Base-by-base conservation (phyloP, 495 filamentous ascomycete species). In the Hypoxylon perforatum region DNA sequence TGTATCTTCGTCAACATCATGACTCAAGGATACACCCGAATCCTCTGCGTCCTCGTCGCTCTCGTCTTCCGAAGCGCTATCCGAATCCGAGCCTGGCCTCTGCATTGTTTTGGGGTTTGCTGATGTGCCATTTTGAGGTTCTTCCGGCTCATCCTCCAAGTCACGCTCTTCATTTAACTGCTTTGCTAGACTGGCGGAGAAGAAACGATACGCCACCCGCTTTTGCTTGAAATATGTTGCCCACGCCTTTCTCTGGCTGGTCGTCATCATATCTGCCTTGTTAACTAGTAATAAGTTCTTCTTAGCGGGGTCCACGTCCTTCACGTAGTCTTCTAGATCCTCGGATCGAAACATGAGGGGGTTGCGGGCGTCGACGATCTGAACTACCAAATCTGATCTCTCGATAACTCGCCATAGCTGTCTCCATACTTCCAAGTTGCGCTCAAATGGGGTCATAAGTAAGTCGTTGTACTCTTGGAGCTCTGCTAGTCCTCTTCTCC, bases 371-470 rank as follows among this genome's bases (percentile, higher is more conserved):
- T 99, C 96, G 63, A 98, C 96, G 80, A 99, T 99, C 82, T 99
- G 96, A 46, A 98, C 95, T 2, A 99, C 87, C 21, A 99, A 79
- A 76, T 99, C 95, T 8, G 92, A 97, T 21, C 96, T 86, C 81
- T 99, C 96, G 69, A 99, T 97, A 48, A 99, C 96, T 78, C 96
- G 87, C 96, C 96, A 99, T 68, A 99, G 73, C 77, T 99, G 96
- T 73, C 96, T 87, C 96, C 96, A 99, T 48, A 99, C 94, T 76
- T 99, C 96, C 61, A 99, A 67, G 77, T 99, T 99, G 33, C 95
- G 85, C 84, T 99, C 96, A 71, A 99, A 99, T 0, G 96, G 96
- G 1, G 96, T 99, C 93, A 99, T 96, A 52, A 98, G 81, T 55
- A 99, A 80, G 76, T 98, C 96, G 42, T 97, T 85, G 62, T 88